Conservation (phyloP, 106 monocot genomes). For the Dioscorea zingiberensis region DNA sequence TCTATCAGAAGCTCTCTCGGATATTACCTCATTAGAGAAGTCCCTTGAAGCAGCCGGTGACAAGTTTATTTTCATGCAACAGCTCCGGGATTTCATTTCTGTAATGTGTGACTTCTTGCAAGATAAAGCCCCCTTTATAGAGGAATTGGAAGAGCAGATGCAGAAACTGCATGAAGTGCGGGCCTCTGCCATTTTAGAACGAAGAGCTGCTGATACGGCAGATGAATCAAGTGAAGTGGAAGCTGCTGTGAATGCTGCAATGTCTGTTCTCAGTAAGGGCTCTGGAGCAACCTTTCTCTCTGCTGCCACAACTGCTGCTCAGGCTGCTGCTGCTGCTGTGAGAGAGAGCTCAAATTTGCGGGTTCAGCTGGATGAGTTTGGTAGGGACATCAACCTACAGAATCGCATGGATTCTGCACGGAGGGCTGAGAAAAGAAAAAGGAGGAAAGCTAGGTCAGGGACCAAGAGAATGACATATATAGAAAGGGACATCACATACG, state of each 20-base stretch:
- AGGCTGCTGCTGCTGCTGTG: constrained; percentile 53
- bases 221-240: constrained; percentile 60
- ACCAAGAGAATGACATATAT: constrained; percentile 36
- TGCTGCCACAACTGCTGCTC: constrained; percentile 62
- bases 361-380: constrained; percentile 81
- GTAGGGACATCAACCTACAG: constrained; percentile 74
- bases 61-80: constrained; percentile 83
- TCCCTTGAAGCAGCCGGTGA: constrained; percentile 56
- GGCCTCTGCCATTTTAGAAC: constrained; percentile 43
- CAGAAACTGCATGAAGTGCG: constrained; percentile 75
- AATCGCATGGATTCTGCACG: constrained; percentile 54
- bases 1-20: constrained; percentile 50
- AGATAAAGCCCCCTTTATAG: constrained; percentile 79
- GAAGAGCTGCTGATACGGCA: constrained; percentile 50
- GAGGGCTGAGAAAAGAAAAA: constrained; percentile 52
- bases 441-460: constrained; percentile 45
- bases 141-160: constrained; percentile 93
- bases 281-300: constrained; percentile 41
- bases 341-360: constrained; percentile 55
- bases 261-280: constrained; percentile 56
- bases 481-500: constrained; percentile 12
- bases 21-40: constrained; percentile 71
- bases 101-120: constrained; percentile 84
- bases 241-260: constrained; percentile 69
- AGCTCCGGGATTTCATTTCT: constrained; percentile 77